Evolutionary conservation across 1,139 yeast species (phyloP), one percentile per base, ranked within the genome.

Genomic region (Torulaspora pretoriensis): DNA sequence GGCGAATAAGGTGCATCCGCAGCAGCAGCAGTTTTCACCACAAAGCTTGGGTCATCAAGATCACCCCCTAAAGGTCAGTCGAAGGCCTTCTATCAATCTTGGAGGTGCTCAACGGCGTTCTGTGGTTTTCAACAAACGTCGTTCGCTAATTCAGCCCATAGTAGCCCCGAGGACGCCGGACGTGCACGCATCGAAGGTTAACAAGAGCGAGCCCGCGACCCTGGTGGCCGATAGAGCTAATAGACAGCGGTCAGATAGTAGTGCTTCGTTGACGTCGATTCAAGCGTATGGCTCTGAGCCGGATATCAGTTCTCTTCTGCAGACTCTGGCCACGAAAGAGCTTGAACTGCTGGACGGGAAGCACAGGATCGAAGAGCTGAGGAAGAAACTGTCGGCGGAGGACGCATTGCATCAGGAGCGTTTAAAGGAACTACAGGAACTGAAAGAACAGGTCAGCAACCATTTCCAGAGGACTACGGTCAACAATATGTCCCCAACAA

Each of bases 291-390:
- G 30, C 17, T 22, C 27, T 10, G 38, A 42, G 10, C 24, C 30
- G 8, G 57, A 54, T 34, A 49, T 54, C 8, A 52, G 47, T 36
- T 31, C 49, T 2, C 38, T 56, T 22, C 30, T 57, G 30, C 59
- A 57, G 36, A 52, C 49, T 24, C 47, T 64, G 27, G 68, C 68
- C 3, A 55, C 52, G 39, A 63, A 61, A 43, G 68, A 64, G 38
- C 48, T 59, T 10, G 64, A 62, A 35, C 40, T 64, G 26, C 45
- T 64, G 38, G 68, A 63, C 34, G 53, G 61, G 12, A 63, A 63
- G 42, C 60, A 55, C 37, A 55, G 56, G 24, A 53, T 64, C 24
- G 67, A 64, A 31, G 67, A 63, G 16, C 33, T 63, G 31, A 61
- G 55, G 40, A 58, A 50, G 30, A 55, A 57, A 27, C 38, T 63